Conservation (phyloP, 176 grass and related monocot species). For the Eragrostis curvula region DNA sequence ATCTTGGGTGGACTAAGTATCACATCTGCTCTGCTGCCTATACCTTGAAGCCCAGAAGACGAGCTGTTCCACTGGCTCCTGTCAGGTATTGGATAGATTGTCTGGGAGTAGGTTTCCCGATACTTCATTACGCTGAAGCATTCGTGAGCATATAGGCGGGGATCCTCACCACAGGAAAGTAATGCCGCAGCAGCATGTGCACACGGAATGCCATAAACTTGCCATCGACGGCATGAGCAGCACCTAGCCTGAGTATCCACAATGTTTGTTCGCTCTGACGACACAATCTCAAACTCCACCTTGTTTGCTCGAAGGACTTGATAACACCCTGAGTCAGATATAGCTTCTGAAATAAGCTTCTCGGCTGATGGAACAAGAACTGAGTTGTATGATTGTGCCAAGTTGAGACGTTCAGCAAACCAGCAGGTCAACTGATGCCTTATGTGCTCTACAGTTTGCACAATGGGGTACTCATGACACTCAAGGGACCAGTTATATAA, state of each 20-base stretch:
- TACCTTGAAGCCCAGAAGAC: slow-evolving; percentile 41
- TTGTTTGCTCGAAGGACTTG: slow-evolving; percentile 98
- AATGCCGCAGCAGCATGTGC: slow-evolving; percentile 92
- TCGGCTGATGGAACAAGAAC: slow-evolving; percentile 92
- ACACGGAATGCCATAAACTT: slow-evolving; percentile 92
- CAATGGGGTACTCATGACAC: slow-evolving; percentile 90
- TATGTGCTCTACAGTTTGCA: slow-evolving; percentile 95
- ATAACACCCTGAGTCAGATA: slow-evolving; percentile 82
- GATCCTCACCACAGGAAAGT: slow-evolving; percentile 89
- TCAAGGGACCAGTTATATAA: slow-evolving; percentile 90
- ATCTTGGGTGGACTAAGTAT: slow-evolving; percentile 77
- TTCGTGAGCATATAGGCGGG: slow-evolving; percentile 72
- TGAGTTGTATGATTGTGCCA: slow-evolving; percentile 67
- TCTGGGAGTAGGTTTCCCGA: slow-evolving; percentile 75
- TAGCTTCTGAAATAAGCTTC: slow-evolving; percentile 88
- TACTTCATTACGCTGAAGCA: slow-evolving; percentile 88
- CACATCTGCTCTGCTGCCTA: slow-evolving; percentile 56
- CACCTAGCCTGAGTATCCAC: slow-evolving; percentile 82
- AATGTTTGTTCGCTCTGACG: slow-evolving; percentile 94
- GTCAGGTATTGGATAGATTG: slow-evolving; percentile 76
- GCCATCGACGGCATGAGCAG: slow-evolving; percentile 92
- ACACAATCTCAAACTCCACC: slow-evolving; percentile 99
- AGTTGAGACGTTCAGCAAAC: slow-evolving; percentile 77
- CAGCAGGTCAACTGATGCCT: slow-evolving; percentile 71
- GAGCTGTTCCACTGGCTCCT: slow-evolving; percentile 66